These are phyloP conservation scores for Bothriochloa decipiens DNA, from an alignment of 176 grass and related monocot species.

Conservation along the genomic window DNA sequence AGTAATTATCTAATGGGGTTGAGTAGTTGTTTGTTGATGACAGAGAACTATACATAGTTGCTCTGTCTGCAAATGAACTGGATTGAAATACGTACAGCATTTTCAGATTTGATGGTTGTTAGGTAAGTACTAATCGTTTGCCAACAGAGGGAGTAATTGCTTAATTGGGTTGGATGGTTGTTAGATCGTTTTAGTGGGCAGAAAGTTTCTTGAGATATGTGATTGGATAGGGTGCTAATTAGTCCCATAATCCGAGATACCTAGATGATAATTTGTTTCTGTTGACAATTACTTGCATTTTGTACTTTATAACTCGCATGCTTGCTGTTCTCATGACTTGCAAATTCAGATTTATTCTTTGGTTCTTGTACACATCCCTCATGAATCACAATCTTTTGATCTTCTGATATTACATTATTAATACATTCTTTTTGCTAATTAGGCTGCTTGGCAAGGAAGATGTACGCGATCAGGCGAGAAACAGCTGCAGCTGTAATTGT, in stretches of 20 bases:
- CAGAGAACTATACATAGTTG: not conserved
- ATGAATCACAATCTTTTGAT: slow-evolving; percentile 11
- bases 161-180: not conserved
- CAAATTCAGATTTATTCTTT: not conserved
- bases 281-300: not conserved
- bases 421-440: slow-evolving; percentile 33
- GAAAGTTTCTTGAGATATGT: not conserved
- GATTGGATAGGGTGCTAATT: slow-evolving; percentile 6
- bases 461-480: slow-evolving; percentile 66
- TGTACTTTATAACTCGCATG: not conserved
- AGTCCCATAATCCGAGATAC: not conserved
- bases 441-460: slow-evolving; percentile 78
- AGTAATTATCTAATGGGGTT: not conserved
- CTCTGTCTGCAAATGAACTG: not conserved
- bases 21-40: not conserved
- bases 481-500: slow-evolving; percentile 65
- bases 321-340: not conserved
- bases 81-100: not conserved
- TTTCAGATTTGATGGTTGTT: not conserved
- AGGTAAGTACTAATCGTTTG: not conserved
- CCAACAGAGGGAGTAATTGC: not conserved
- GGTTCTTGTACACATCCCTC: slow-evolving; percentile 12
- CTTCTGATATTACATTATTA: not conserved
- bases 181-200: not conserved
- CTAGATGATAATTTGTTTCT: not conserved